Evolutionary conservation across 2,329 filamentous ascomycete species (phyloP).

Genomic region (Fusarium lyarnte): DNA sequence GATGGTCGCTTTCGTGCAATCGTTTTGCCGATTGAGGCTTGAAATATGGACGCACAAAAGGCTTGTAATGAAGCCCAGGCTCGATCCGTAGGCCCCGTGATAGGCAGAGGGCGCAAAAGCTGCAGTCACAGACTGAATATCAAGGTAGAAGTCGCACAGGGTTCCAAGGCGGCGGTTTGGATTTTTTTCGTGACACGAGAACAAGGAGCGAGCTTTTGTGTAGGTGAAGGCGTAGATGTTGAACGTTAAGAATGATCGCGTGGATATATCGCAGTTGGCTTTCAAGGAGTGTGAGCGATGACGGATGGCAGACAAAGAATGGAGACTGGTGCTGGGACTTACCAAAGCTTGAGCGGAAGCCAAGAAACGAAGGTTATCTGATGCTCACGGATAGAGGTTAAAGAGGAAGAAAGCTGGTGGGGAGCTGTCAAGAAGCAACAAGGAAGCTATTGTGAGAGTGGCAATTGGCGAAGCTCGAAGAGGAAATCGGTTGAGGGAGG

Average conservation of each 20-base stretch:
- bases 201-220: conserved; percentile 30
- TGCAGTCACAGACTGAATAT: conserved; percentile 27
- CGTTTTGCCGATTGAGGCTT: conserved; percentile 3
- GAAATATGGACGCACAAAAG: conserved; percentile 1
- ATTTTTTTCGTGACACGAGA: conserved; percentile 36
- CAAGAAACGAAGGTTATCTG: conserved; percentile 25
- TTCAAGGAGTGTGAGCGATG: conserved; percentile 38
- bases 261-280: conserved; percentile 26
- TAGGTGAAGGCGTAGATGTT: conserved; percentile 29
- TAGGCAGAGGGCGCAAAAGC: conserved; percentile 14
- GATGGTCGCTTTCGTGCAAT: conserved; percentile 9
- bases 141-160: conserved; percentile 36
- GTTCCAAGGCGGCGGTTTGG: conserved; percentile 32
- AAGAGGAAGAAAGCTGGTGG: conserved; percentile 22
- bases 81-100: conserved; percentile 15
- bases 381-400: conserved; percentile 16
- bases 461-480: conserved; percentile 29
- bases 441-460: conserved; percentile 29
- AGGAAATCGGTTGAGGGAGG: conserved; percentile 34
- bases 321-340: conserved; percentile 37
- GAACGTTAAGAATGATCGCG: conserved; percentile 35
- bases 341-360: conserved; percentile 36
- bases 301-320: conserved; percentile 36
- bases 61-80: conserved; percentile 6
- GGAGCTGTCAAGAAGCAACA: conserved; percentile 26